Percentiles rank a stretch among this genome's conserved stretches.
These are phyloP conservation scores for Boletellus emodensis DNA, from an alignment of 768 basidiomycete species.

Conservation along the genomic window DNA sequence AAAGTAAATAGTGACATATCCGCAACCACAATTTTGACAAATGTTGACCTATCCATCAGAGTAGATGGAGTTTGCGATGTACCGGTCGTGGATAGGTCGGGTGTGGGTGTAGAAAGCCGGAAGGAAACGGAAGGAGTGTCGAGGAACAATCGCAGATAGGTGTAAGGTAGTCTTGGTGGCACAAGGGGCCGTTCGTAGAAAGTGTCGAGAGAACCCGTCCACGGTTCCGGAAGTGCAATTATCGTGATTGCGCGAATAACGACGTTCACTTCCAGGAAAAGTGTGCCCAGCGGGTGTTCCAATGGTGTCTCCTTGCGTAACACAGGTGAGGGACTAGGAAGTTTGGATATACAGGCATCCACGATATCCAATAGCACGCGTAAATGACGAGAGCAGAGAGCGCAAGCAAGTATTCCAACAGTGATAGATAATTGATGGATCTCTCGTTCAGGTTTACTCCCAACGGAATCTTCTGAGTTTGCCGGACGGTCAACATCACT, in stretches of 20 bases:
- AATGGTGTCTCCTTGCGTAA: constrained; percentile 10
- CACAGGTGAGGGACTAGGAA: constrained; percentile 15
- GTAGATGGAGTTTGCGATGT: background rate
- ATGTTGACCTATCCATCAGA: constrained; percentile 3
- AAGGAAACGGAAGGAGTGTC: constrained; percentile 32
- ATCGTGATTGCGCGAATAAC: constrained; percentile 45
- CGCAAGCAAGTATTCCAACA: constrained; percentile 52
- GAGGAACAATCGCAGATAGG: constrained; percentile 53
- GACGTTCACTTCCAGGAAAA: constrained; percentile 33
- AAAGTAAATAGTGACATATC: constrained; percentile 63
- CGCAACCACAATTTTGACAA: constrained; percentile 21
- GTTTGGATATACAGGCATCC: constrained; percentile 30
- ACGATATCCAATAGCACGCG: constrained; percentile 43
- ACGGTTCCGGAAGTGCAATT: constrained; percentile 40
- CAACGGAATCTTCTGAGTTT: constrained; percentile 4
- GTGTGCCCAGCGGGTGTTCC: constrained; percentile 18
- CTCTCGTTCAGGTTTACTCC: constrained; percentile 23
- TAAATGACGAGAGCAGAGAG: constrained; percentile 55
- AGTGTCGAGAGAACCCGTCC: constrained; percentile 17
- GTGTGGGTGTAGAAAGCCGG: constrained; percentile 7
- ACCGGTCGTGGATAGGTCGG: constrained; percentile 5
- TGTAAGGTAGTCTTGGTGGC: constrained; percentile 46
- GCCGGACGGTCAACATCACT: constrained; percentile 3
- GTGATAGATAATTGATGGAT: constrained; percentile 39
- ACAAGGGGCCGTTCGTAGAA: constrained; percentile 61